Evolutionary conservation across 352 stramenopile genomes (phyloP), one percentile per base, ranked within the genome.

Genomic region (Phytophthora colocasiae): DNA sequence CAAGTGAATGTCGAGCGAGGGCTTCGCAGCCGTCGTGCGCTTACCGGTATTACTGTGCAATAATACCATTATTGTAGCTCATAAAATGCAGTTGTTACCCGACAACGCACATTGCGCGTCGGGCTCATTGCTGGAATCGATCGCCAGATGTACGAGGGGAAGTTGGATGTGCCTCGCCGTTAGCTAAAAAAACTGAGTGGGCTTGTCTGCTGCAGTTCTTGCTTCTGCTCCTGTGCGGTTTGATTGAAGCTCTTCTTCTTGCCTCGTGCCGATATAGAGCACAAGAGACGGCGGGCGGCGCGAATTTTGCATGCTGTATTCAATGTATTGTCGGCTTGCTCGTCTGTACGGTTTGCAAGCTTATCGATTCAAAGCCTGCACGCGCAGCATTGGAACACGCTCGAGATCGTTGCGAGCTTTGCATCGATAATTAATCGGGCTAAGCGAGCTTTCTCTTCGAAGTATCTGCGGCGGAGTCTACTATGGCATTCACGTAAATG

Each of bases 341-440:
- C 43, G 51, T 59, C 29, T 26, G 47, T 61, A 59, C 56, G 47
- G 44, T 63, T 63, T 19, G 26, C 17, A 4, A 43, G 39, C 50
- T 52, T 34, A 67, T 11, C 51, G 51, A 44, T 63, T 69, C 60
- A 69, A 49, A 63, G 60, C 52, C 60, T 69, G 32, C 50, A 63
- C 36, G 27, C 52, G 52, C 31, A 61, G 45, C 60, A 49, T 17
- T 14, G 43, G 11, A 61, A 58, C 46, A 29, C 27, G 24, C 29
- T 66, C 59, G 43, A 62, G 44, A 61, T 62, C 50, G 53, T 41
- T 22, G 46, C 53, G 38, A 64, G 53, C 61, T 69, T 22, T 22
- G 22, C 22, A 22, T 22, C 22, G 2, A 22, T 22, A 22, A 22
- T 22, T 22, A 22, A 22, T 22, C 22, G 22, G 22, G 22, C 22